phyloP scores from a whole-genome alignment of 345 rosid genomes.

The Eucalyptus leucophloia region DNA sequence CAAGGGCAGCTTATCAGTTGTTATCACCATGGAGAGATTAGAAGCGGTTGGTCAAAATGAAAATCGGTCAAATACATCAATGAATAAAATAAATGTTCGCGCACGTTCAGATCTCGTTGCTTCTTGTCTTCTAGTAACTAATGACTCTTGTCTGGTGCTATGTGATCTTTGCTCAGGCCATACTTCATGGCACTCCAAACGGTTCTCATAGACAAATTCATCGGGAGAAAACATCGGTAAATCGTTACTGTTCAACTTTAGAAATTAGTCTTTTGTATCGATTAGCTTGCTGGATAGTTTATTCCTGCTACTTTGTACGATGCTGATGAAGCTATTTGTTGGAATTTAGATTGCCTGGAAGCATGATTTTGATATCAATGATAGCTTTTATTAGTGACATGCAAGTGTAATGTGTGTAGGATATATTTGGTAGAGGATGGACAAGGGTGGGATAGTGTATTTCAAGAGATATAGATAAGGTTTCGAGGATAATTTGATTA shows the following conservation, averaged over 20 bases:
- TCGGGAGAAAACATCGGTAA: not conserved
- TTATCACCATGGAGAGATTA: not conserved
- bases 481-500: no score
- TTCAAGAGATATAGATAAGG: no score
- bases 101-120: not conserved
- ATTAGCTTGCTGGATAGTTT: not conserved
- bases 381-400: no score
- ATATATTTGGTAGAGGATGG: no score
- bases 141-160: not conserved
- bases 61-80: not conserved
- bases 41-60: not conserved
- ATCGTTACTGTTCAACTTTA: not conserved
- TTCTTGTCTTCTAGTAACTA: not conserved
- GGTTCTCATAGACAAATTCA: not conserved
- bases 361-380: no score
- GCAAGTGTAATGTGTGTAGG: no score
- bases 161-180: no score
- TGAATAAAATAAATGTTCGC: not conserved
- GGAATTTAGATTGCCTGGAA: fast-evolving
- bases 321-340: not conserved
- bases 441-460: no score
- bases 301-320: not conserved
- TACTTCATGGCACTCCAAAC: not conserved
- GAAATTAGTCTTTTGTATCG: not conserved
- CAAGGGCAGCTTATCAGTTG: not conserved